Evolutionary conservation across 768 basidiomycete genomes (phyloP).

Genomic region (Zangia roseola): DNA sequence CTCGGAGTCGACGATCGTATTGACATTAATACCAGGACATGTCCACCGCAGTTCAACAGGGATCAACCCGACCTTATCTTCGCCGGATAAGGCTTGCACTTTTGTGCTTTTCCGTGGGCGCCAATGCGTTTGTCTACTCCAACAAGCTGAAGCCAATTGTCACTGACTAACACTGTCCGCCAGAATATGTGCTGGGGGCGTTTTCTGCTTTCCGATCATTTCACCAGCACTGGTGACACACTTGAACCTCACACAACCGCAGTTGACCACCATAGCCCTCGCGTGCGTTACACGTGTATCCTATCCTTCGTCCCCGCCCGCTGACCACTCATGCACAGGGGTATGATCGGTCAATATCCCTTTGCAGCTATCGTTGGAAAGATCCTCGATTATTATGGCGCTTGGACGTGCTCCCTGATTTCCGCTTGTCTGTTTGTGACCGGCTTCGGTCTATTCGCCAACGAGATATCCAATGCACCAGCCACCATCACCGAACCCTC

Average conservation of each 20-base stretch:
- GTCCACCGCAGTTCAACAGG: conserved; percentile 10
- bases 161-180: not conserved
- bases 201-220: conserved; percentile 77
- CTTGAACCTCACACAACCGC: conserved; percentile 68
- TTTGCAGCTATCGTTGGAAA: conserved; percentile 69
- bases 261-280: conserved; percentile 74
- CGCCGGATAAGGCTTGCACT: conserved; percentile 30
- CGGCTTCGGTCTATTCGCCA: conserved; percentile 64
- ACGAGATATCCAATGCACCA: conserved; percentile 49
- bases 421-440: conserved; percentile 56
- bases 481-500: conserved; percentile 38
- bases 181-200: conserved; percentile 76
- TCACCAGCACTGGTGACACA: conserved; percentile 59
- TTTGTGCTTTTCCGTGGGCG: conserved; percentile 53
- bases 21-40: conserved; percentile 4
- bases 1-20: not conserved
- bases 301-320: not conserved
- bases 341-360: conserved; percentile 81
- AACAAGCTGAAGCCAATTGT: not conserved
- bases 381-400: conserved; percentile 64
- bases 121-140: conserved; percentile 55
- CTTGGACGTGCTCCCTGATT: conserved; percentile 63
- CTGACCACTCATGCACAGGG: conserved; percentile 44
- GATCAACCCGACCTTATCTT: conserved; percentile 7
- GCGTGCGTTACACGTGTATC: conserved; percentile 55